These are phyloP conservation scores for Pyrenochaeta sp. DNA, from an alignment of 2,329 filamentous ascomycete genomes.

Conservation along the genomic window DNA sequence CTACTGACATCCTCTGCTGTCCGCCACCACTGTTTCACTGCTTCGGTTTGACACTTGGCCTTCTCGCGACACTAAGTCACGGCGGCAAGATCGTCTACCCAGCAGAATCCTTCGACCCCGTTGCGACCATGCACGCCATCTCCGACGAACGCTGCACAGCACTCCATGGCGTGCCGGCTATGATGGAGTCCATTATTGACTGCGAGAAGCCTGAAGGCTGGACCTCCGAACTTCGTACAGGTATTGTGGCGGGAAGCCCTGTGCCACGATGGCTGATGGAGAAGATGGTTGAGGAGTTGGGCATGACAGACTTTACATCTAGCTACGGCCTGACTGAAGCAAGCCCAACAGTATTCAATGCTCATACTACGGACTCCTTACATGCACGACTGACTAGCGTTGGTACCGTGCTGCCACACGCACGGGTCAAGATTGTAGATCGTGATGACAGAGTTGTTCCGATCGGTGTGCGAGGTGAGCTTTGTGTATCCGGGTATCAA, in stretches of 20 bases:
- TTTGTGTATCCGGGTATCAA: constrained; percentile 82
- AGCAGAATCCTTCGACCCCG: constrained; percentile 73
- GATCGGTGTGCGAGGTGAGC: constrained; percentile 73
- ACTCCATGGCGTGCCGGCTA: constrained; percentile 82
- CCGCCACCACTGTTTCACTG: constrained; percentile 87
- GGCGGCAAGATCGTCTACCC: constrained; percentile 81
- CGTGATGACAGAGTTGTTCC: constrained; percentile 71
- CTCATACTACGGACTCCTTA: constrained; percentile 76
- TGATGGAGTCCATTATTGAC: constrained; percentile 75
- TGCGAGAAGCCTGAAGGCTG: constrained; percentile 59
- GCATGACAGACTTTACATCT: constrained; percentile 74
- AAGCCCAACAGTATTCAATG: constrained; percentile 82
- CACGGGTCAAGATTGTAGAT: constrained; percentile 78
- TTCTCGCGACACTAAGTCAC: constrained; percentile 76
- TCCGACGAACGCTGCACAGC: constrained; percentile 65
- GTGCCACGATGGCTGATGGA: constrained; percentile 80
- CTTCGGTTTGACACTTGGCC: constrained; percentile 80
- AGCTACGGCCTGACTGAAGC: constrained; percentile 75
- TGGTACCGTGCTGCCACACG: constrained; percentile 77
- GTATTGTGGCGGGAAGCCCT: constrained; percentile 80
- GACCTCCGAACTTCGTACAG: constrained; percentile 67
- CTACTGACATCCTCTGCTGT: constrained; percentile 76
- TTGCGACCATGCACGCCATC: constrained; percentile 72
- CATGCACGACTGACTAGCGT: constrained; percentile 74
- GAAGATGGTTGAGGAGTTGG: constrained; percentile 72